Evolutionary conservation across 2,329 filamentous ascomycete genomes (phyloP).

Genomic region (Aspergillus sp.): DNA sequence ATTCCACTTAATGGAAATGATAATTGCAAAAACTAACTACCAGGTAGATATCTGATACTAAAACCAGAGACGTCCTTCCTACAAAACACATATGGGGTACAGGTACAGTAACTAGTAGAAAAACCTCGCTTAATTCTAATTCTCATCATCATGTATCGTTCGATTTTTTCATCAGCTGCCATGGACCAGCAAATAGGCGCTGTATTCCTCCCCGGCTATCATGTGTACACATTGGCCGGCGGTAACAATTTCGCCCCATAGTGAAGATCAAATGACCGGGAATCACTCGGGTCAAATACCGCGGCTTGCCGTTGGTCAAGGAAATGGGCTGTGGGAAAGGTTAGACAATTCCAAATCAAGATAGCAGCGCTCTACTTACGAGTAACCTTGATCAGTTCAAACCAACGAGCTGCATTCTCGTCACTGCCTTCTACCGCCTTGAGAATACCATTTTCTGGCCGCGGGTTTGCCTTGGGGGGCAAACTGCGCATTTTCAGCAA

Average conservation of each 20-base stretch:
- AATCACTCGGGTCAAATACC: conserved; percentile 34
- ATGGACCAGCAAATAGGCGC: no score
- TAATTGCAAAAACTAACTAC: neutral
- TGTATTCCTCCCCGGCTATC: neutral
- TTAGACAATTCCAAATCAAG: conserved; percentile 1
- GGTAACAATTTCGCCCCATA: conserved; percentile 33
- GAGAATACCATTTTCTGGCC: conserved; percentile 33
- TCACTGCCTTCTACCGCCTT: conserved; percentile 35
- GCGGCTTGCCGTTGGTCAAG: conserved; percentile 34
- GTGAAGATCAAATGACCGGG: conserved; percentile 38
- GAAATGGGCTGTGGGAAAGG: conserved; percentile 24
- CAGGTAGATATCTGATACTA: neutral
- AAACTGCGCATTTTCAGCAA: conserved; percentile 53
- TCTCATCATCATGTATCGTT: conserved; percentile 1
- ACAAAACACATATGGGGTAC: neutral
- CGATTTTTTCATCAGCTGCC: neutral
- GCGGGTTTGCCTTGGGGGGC: conserved; percentile 36
- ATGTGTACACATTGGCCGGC: conserved; percentile 19
- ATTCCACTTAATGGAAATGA: no score
- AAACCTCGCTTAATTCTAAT: conserved; percentile 1
- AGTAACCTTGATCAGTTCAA: conserved; percentile 36
- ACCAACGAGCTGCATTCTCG: conserved; percentile 35
- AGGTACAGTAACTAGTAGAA: neutral
- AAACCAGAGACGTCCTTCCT: neutral
- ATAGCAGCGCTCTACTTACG: conserved; percentile 23